Evolutionary conservation across 78 protist genomes (phyloP), one percentile per base, ranked within the genome.

Genomic region (Dictyostelium citrinum): DNA sequence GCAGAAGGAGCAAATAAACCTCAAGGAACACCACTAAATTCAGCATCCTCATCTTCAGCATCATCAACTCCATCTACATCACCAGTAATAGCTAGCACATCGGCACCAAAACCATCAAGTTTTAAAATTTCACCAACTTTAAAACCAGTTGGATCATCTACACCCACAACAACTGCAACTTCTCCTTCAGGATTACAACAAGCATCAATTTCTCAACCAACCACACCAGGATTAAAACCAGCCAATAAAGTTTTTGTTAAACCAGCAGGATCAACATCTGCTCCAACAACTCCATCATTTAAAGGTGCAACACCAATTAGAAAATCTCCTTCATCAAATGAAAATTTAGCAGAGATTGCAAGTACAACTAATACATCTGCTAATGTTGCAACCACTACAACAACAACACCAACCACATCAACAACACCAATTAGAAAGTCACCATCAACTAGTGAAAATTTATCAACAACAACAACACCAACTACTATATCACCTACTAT

Each of bases 401-500:
- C 76, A 68, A 8, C 76, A 68, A 11, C 46, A 35, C 3, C 80
- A 39, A 37, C 75, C 10, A 49, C 29, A 58, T 58, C 68, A 22
- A 16, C 71, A 61, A 22, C 10, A 22, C 71, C 71, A 61, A 61
- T 61, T 61, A 51, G 35, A 78, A 12, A 58, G 39, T 16, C 45
- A 22, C 71, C 84, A 80, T 49, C 84, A 60, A 37, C 75, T 1
- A 22, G 43, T 77, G 83, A 46, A 35, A 37, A 43, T 33, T 67
- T 67, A 81, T 55, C 86, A 61, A 12, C 85, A 60, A 0, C 86
- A n/a, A 7, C 81, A 2, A 58, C 84, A 49, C 55, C 85, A 81
- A 39, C 55, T 17, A 5, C 84, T 60, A 55, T 10, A 60, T 11
- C 51, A 61, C 14, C 90, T 29, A 27, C 78, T 2, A 68, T 17